Evolutionary conservation across 2,329 filamentous ascomycete genomes (phyloP), one percentile per base, ranked within the genome.

Genomic region (Penicillium sp.): DNA sequence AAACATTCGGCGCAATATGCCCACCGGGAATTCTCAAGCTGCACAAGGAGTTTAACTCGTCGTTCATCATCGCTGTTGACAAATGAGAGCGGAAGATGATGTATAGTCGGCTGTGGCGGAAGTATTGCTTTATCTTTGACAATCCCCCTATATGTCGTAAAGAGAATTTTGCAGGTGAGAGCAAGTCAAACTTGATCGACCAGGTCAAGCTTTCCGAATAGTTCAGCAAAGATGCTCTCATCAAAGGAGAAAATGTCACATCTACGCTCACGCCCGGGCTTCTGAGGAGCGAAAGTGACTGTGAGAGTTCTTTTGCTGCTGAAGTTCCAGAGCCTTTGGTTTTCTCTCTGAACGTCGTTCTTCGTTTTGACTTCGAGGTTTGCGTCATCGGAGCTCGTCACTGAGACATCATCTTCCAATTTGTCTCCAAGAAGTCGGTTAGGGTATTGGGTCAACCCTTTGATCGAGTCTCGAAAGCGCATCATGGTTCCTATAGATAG

Each of bases 101-200:
- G n/a, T 45, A 45, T 4, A 39, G 37, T 39, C 37, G 37, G 14
- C 3, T 39, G 37, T 14, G 2, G 42, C 17, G n/a, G 42, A 45
- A 45, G 42, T 11, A 22, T 22, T 28, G 42, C 42, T 34, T 54
- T 53, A 31, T 63, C n/a, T 38, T 63, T 63, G 25, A 34, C 6
- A 20, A 49, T 54, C 37, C 47, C 45, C 15, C 47, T 39, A 22
- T 47, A 61, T 41, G 57, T 49, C n/a, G 22, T 22, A 39, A 57
- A 63, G 28, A 64, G 41, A 37, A 28, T 22, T 61, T 63, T 63
- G 37, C 58, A 63, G 58, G 49, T 59, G n/a, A 63, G 63, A 12
- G 56, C 45, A 38, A 63, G 31, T 51, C 60, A 64, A 15, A 53
- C 54, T 61, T 56, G 45, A 39, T 63, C 58, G 42, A 64, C 58